Evolutionary conservation across 1,284 basidiomycete genomes (phyloP), one percentile per base, ranked within the genome.

Genomic region (Inonotus hispidus): DNA sequence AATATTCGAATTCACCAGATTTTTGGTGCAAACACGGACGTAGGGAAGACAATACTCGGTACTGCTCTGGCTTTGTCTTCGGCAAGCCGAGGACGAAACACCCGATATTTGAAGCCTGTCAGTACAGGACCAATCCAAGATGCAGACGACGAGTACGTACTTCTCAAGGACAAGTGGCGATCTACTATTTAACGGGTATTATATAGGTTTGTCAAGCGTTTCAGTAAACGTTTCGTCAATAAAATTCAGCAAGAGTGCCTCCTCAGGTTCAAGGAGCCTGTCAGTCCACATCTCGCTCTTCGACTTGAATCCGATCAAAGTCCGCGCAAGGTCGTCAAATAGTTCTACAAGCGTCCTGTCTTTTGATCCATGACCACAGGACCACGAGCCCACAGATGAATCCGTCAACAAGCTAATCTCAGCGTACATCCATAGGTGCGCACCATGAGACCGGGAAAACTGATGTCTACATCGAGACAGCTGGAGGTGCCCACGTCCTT

Each of bases 251-350:
- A 88, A 1, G 79, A 83, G 19, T 96, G 93, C 72, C 77, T 98
- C 5, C 95, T 87, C 71, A 86, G 87, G 56, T 97, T 91, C 67
- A 79, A 88, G 47, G 89, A 96, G 61, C 95, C 96, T 0, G 90
- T 98, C 57, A 95, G 92, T 66, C 96, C 96, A 0, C 96, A 98
- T 73, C 77, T 98, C 25, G 96, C 96, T 0, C 92, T 84, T 1
- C 77, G 80, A 64, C 75, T 90, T 59, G 83, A 63, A 23, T 41
- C 54, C n/a, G 43, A n/a, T 25, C 38, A 39, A 25, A 35, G 23
- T 38, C n/a, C n/a, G 11, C 37, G 32, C 16, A 58, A 63, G 60
- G 56, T 57, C 60, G 19, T 43, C 23, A n/a, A 56, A 53, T 54
- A 39, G 35, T 25, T 29, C 29, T 32, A 19, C 45, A 43, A 41